Evolutionary conservation across 179 eudicot species (phyloP).

Genomic region (Heliamphora pulchella): DNA sequence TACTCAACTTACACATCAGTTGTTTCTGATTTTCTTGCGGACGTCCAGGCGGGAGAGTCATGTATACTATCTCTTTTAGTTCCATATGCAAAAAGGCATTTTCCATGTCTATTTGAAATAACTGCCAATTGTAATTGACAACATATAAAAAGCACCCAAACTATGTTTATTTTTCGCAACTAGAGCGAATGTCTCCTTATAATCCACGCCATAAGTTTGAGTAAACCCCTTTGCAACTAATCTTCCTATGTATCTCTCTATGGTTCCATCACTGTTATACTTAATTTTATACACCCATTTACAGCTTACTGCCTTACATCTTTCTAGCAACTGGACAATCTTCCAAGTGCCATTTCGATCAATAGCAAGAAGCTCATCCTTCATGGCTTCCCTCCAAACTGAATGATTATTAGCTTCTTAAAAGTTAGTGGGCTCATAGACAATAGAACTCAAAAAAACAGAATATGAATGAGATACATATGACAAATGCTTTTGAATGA

Average conservation of each 20-base stretch:
- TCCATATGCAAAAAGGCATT: constrained; percentile 2
- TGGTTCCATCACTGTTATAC: background rate
- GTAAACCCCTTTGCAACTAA: constrained; percentile 9
- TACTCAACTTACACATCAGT: background rate
- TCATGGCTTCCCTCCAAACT: background rate
- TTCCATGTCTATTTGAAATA: background rate
- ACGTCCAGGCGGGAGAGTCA: background rate
- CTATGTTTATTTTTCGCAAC: constrained; percentile 4
- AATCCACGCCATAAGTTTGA: constrained; percentile 6
- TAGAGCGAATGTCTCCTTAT: background rate
- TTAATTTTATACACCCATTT: constrained; percentile 11
- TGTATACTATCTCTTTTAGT: background rate
- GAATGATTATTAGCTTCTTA: background rate
- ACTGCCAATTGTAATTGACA: background rate
- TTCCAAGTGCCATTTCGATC: background rate
- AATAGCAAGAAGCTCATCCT: background rate
- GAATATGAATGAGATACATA: background rate
- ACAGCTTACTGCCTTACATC: background rate
- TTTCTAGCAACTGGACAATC: background rate
- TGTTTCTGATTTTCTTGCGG: background rate
- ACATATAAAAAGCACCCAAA: background rate
- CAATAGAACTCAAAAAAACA: background rate
- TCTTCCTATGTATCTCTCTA: background rate
- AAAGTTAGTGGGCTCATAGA: background rate
- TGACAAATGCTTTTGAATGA: background rate